Percentiles rank a stretch among this genome's conserved stretches.
phyloP scores from a whole-genome alignment of 2,329 filamentous ascomycete genomes.

The Lecanicillium sp. region DNA sequence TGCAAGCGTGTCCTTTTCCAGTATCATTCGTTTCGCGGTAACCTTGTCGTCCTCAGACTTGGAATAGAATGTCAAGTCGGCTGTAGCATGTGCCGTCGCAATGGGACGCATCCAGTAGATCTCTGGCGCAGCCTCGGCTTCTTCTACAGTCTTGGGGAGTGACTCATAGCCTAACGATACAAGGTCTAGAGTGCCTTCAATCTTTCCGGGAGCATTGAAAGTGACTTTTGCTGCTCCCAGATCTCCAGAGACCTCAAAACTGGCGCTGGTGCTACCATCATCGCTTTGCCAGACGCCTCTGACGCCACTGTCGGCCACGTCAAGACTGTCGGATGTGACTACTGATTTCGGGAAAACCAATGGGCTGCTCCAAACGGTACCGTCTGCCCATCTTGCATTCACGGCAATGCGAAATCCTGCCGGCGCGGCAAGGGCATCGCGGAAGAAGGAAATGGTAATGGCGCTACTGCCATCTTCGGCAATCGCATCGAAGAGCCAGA shows the following conservation, averaged over 20 bases:
- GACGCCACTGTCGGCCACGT: not conserved
- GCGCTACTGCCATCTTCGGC: not conserved
- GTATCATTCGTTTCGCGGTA: not conserved
- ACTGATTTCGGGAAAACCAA: not conserved
- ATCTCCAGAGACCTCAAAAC: not conserved
- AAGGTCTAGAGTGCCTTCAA: not conserved
- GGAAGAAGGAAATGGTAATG: not conserved
- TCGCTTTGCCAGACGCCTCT: not conserved
- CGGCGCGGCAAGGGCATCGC: not conserved
- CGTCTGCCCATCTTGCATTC: not conserved
- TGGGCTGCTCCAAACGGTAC: not conserved
- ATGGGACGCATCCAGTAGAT: not conserved
- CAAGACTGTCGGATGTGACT: not conserved
- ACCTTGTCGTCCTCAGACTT: not conserved
- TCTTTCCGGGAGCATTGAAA: not conserved
- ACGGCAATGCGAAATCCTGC: not conserved
- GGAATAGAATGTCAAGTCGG: not conserved
- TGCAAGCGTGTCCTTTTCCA: not conserved
- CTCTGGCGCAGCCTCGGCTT: not conserved
- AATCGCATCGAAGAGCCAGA: not conserved
- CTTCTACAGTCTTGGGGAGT: not conserved
- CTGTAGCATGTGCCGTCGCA: not conserved
- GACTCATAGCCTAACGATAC: not conserved
- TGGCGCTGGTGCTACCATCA: not conserved
- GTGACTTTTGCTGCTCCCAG: not conserved